Percentiles rank a stretch among this genome's conserved stretches.
Evolutionary conservation across 495 filamentous ascomycete species (phyloP).

Genomic region (Xylaria scruposa): DNA sequence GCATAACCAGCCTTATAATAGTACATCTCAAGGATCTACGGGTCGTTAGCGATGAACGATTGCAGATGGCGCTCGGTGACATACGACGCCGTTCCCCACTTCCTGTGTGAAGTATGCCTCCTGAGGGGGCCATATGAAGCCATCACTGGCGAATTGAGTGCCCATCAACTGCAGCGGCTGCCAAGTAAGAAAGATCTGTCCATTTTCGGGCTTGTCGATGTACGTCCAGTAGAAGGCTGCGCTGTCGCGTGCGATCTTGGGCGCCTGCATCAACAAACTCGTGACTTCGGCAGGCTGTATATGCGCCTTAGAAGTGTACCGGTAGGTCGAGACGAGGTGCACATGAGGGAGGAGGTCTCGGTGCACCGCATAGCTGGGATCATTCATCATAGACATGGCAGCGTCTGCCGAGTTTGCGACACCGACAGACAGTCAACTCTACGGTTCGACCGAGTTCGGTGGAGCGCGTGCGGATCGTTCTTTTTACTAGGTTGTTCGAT

Average conservation of each 20-base stretch:
- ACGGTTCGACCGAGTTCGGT: neutral
- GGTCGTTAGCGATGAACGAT: neutral
- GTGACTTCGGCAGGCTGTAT: constrained; percentile 74
- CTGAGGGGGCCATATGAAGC: constrained; percentile 84
- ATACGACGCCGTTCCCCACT: constrained; percentile 75
- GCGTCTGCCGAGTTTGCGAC: constrained; percentile 21
- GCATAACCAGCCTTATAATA: constrained; percentile 80
- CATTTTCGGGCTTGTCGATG: constrained; percentile 79
- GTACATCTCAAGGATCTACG: constrained; percentile 76
- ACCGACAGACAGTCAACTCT: constrained; percentile 1
- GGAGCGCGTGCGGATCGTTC: constrained; percentile 2
- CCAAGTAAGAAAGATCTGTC: constrained; percentile 84
- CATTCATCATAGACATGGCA: constrained; percentile 58
- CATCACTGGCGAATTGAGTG: constrained; percentile 82
- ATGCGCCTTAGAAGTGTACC: constrained; percentile 70
- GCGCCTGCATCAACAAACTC: constrained; percentile 79
- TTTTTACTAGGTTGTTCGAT: constrained; percentile 17
- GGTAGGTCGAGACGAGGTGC: constrained; percentile 79
- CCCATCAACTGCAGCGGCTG: constrained; percentile 73
- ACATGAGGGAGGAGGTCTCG: constrained; percentile 78
- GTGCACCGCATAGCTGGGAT: constrained; percentile 69
- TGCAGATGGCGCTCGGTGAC: constrained; percentile 36
- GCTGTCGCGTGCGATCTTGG: constrained; percentile 74
- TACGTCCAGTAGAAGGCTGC: constrained; percentile 92
- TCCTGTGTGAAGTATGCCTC: constrained; percentile 76